These are phyloP conservation scores for Colletotrichum orchidophilum DNA, from an alignment of 2,329 filamentous ascomycete species.

Conservation along the genomic window DNA sequence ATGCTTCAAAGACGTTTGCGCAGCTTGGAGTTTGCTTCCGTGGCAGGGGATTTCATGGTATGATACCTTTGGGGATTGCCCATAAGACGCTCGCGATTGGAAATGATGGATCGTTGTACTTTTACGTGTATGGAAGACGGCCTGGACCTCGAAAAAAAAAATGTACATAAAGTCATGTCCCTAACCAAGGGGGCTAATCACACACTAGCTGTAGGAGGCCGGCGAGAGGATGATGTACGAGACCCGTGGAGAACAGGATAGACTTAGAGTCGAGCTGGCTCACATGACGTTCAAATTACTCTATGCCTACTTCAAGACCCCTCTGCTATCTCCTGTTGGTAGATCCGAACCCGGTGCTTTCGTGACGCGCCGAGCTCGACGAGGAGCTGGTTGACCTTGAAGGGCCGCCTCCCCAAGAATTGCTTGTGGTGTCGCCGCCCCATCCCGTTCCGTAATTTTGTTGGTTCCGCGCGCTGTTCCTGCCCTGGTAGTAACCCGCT, in stretches of 20 bases:
- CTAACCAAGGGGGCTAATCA: background rate
- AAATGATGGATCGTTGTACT: conserved; percentile 34
- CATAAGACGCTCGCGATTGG: conserved; percentile 29
- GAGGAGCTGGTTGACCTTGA: conserved; percentile 49
- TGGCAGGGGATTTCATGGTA: conserved; percentile 27
- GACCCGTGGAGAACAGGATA: conserved; percentile 20
- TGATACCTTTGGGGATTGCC: conserved; percentile 33
- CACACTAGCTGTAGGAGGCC: background rate
- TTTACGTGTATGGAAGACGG: conserved; percentile 35
- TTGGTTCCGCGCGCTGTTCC: conserved; percentile 39
- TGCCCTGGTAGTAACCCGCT: conserved; percentile 55
- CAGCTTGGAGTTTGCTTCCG: conserved; percentile 30
- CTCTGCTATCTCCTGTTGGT: conserved; percentile 65
- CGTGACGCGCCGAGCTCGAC: conserved; percentile 61
- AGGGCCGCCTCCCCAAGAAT: conserved; percentile 43
- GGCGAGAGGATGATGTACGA: conserved; percentile 3
- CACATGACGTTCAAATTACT: conserved; percentile 11
- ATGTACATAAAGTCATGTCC: conserved; percentile 29
- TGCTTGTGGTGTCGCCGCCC: conserved; percentile 42
- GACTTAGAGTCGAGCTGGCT: conserved; percentile 31
- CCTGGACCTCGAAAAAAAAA: conserved; percentile 14
- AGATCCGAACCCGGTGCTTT: conserved; percentile 79
- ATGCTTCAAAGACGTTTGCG: conserved; percentile 12
- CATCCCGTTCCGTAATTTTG: conserved; percentile 42
- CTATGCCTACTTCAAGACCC: conserved; percentile 28